Percentiles rank a stretch among this genome's conserved stretches.
Conservation (phyloP, 129 eudicot genomes). For the Arctium lappa region DNA sequence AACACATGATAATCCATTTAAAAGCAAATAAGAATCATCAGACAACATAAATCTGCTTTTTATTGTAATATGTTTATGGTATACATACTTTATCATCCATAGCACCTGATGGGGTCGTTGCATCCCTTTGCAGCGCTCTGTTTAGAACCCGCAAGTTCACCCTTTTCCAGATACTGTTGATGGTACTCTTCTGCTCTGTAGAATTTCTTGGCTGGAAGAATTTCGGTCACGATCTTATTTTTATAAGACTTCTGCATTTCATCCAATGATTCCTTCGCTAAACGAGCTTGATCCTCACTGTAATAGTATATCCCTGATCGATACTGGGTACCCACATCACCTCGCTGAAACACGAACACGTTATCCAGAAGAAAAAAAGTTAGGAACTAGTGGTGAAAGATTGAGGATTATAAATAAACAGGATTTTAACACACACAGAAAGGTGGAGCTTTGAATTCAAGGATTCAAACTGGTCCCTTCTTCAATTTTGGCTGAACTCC, state of each 20-base stretch:
- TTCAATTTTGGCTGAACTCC: neutral
- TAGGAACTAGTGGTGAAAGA: neutral
- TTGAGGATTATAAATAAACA: neutral
- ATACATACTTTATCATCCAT: conserved; percentile 46
- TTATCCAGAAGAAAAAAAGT: neutral
- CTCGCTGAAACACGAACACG: conserved; percentile 35
- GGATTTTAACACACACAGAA: neutral
- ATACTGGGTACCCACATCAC: conserved; percentile 86
- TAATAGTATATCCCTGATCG: conserved; percentile 92
- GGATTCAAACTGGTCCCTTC: neutral
- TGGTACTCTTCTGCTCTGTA: conserved; percentile 92
- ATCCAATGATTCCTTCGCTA: conserved; percentile 64
- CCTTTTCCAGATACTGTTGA: conserved; percentile 89
- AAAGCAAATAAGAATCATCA: neutral
- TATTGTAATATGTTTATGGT: conserved; percentile 3
- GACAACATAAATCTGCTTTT: conserved; percentile 13
- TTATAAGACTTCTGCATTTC: conserved; percentile 46
- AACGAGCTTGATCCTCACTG: conserved; percentile 55
- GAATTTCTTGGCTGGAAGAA: conserved; percentile 88
- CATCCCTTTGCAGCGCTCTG: conserved; percentile 90
- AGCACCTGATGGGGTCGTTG: conserved; percentile 83
- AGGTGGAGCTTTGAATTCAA: neutral
- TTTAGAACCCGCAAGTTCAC: conserved; percentile 54
- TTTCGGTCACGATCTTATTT: conserved; percentile 60
- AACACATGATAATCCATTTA: neutral